Conservation (phyloP, 129 eudicot genomes). For the Flaveria ramosissima region DNA sequence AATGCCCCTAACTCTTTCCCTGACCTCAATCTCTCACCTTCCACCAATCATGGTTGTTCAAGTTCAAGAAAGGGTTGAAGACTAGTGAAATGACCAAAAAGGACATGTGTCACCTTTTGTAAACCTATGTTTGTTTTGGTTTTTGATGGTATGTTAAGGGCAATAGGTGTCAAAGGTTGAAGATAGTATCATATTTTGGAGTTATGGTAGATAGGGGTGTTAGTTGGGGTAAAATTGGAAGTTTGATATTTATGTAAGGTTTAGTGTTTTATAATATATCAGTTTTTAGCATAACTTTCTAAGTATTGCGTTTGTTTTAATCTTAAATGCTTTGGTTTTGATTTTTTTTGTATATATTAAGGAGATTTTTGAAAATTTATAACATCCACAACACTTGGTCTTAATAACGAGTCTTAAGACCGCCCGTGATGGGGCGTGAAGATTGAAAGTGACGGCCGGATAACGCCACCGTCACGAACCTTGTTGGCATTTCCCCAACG, state of each 20-base stretch:
- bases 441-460: too few species aligned
- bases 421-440: too few species aligned
- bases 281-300: background rate
- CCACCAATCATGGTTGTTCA: slow-evolving; percentile 38
- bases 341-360: background rate
- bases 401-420: too few species aligned
- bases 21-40: slow-evolving; percentile 34
- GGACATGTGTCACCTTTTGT: slow-evolving; percentile 31
- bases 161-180: slow-evolving; percentile 7
- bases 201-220: slow-evolving; percentile 29
- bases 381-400: too few species aligned
- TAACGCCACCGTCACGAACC: too few species aligned
- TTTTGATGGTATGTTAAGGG: slow-evolving; percentile 21
- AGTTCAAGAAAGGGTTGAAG: slow-evolving; percentile 43
- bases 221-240: slow-evolving; percentile 31
- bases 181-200: slow-evolving; percentile 9
- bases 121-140: slow-evolving; percentile 31
- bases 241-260: slow-evolving; percentile 28
- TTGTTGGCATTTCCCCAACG: too few species aligned
- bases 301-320: background rate
- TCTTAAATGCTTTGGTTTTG: background rate
- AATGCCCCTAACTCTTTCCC: slow-evolving; percentile 6
- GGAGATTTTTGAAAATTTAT: too few species aligned
- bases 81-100: slow-evolving; percentile 30
- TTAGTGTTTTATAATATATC: slow-evolving; percentile 25